These are phyloP conservation scores for Colletotrichum musae DNA, from an alignment of 2,329 filamentous ascomycete genomes.

Conservation along the genomic window DNA sequence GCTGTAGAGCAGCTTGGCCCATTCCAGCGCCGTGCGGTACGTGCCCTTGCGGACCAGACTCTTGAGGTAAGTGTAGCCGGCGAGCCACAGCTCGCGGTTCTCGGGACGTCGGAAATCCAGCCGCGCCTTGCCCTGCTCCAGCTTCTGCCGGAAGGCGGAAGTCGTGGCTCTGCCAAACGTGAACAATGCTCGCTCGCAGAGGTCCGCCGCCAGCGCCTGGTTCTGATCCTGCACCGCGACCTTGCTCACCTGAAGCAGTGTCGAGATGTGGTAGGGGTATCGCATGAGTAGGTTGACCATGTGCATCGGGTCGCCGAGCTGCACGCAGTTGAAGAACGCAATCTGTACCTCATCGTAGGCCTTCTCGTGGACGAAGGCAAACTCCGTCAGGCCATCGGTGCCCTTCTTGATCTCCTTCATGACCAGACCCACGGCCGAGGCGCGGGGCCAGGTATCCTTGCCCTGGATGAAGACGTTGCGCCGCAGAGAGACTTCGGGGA, in stretches of 20 bases:
- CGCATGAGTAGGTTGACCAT: constrained; percentile 79
- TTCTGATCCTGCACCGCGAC: constrained; percentile 94
- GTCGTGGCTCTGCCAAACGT: constrained; percentile 91
- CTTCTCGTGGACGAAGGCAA: constrained; percentile 81
- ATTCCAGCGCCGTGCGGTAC: constrained; percentile 92
- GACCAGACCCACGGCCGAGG: constrained; percentile 83
- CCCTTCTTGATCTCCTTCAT: constrained; percentile 75
- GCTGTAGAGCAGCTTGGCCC: constrained; percentile 87
- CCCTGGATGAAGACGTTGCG: constrained; percentile 89
- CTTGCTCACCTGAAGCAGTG: constrained; percentile 92
- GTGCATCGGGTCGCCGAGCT: constrained; percentile 85
- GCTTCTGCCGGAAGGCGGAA: constrained; percentile 82
- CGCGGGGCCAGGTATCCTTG: constrained; percentile 88
- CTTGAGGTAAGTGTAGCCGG: constrained; percentile 88
- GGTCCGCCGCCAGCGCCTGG: constrained; percentile 85
- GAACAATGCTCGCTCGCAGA: constrained; percentile 92
- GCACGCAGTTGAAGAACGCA: constrained; percentile 85
- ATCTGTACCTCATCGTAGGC: constrained; percentile 82
- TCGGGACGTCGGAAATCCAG: constrained; percentile 86
- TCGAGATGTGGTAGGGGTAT: constrained; percentile 87
- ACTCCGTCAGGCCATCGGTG: constrained; percentile 74
- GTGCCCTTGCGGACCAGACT: constrained; percentile 93
- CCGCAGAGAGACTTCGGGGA: constrained; percentile 80
- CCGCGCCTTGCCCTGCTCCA: constrained; percentile 84
- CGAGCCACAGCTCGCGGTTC: constrained; percentile 94